Conservation (phyloP, 192 early-diverging fungal genomes). For the Rhizoclosmatium sp. region DNA sequence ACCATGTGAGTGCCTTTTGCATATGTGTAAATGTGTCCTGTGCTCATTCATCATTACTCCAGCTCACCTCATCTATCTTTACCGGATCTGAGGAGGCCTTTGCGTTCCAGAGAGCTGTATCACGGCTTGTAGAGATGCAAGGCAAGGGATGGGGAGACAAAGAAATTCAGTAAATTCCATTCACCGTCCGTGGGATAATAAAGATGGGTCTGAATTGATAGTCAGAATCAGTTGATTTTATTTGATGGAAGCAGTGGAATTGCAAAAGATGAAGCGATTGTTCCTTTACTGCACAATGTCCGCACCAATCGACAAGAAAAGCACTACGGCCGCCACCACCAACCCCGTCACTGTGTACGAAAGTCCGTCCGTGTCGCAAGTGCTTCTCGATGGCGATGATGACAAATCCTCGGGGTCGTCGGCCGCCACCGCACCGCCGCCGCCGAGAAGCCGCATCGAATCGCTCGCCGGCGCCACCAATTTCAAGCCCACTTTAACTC, state of each 20-base stretch:
- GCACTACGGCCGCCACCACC: neutral
- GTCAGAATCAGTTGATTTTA: too few relatives aligned
- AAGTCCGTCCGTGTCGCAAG: constrained; percentile 16
- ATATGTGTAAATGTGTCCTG: constrained; percentile 11
- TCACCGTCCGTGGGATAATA: too few relatives aligned
- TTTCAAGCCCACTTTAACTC: neutral
- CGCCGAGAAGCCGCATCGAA: neutral
- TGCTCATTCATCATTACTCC: constrained; percentile 2
- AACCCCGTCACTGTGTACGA: neutral
- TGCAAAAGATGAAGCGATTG: too few relatives aligned
- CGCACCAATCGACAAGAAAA: too few relatives aligned
- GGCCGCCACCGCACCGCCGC: neutral
- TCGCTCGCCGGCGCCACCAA: neutral
- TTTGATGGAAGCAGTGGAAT: too few relatives aligned
- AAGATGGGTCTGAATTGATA: too few relatives aligned
- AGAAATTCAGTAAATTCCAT: neutral
- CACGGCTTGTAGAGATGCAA: constrained; percentile 92
- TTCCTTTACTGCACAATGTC: too few relatives aligned
- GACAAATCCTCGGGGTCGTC: neutral
- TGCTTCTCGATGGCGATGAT: neutral
- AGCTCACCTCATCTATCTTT: constrained; percentile 70
- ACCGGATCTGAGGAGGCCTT: constrained; percentile 93
- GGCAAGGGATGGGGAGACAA: constrained; percentile 20
- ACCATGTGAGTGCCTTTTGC: constrained; percentile 44
- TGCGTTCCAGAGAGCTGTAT: constrained; percentile 93